A percentile compares a stretch with the other conserved stretches of the same genome.
Evolutionary conservation across 805 yeast species (phyloP).

Genomic region (Teunomyces cretensis): DNA sequence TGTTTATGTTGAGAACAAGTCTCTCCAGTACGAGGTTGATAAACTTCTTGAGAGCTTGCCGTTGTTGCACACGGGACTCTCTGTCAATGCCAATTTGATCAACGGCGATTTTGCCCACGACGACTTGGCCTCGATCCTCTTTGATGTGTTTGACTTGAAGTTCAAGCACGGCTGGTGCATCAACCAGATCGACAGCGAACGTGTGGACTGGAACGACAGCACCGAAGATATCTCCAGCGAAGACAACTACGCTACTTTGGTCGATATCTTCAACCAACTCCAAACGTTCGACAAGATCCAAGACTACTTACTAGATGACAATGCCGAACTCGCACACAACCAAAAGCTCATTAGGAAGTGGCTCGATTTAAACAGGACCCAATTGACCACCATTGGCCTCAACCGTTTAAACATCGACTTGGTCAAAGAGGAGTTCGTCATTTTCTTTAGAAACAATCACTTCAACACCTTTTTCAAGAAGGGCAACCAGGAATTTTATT

Average conservation of each 20-base stretch:
- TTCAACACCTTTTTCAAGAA: slow-evolving; percentile 68
- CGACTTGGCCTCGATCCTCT: slow-evolving; percentile 55
- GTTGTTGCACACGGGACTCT: slow-evolving; percentile 64
- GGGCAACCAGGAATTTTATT: slow-evolving; percentile 50
- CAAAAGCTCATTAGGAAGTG: slow-evolving; percentile 26
- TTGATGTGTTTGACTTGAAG: slow-evolving; percentile 56
- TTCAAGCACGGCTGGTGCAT: slow-evolving; percentile 85
- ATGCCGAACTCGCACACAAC: slow-evolving; percentile 6
- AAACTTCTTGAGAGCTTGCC: slow-evolving; percentile 58
- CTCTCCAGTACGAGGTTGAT: slow-evolving; percentile 31
- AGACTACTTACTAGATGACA: slow-evolving; percentile 42
- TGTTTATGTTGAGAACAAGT: slow-evolving; percentile 18
- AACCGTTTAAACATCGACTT: slow-evolving; percentile 44
- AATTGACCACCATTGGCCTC: slow-evolving; percentile 71
- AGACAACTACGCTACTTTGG: slow-evolving; percentile 16
- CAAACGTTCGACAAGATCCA: slow-evolving; percentile 57
- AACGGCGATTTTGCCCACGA: slow-evolving; percentile 51
- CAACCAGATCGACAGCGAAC: slow-evolving; percentile 32
- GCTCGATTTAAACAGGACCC: slow-evolving; percentile 66
- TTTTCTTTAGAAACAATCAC: slow-evolving; percentile 89
- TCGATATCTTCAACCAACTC: slow-evolving; percentile 19
- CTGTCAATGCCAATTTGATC: slow-evolving; percentile 65
- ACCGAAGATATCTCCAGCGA: slow-evolving; percentile 3
- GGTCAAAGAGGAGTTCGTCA: slow-evolving; percentile 54
- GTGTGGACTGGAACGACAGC: slow-evolving; percentile 11